Percentiles rank a stretch among this genome's conserved stretches.
These are phyloP conservation scores for Trametes cinnabarina DNA, from an alignment of 768 basidiomycete species.

Conservation along the genomic window DNA sequence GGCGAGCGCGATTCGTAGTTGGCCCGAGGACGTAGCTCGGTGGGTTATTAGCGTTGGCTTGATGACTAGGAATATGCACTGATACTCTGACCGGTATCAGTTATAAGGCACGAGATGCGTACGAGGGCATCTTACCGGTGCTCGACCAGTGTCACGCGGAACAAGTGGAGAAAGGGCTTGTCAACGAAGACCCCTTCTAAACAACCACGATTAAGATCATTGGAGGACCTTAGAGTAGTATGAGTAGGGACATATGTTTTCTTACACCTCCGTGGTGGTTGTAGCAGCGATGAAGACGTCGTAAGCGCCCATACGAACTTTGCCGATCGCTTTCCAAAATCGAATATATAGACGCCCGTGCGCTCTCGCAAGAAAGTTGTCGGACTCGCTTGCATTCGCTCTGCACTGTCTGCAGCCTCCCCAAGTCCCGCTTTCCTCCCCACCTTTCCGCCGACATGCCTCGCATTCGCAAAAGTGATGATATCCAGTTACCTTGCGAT, in stretches of 20 bases:
- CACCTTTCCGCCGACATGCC: constrained; percentile 44
- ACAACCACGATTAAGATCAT: too few species aligned
- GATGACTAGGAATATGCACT: not conserved
- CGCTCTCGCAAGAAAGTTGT: not conserved
- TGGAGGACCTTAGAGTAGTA: too few species aligned
- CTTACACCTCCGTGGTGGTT: too few species aligned
- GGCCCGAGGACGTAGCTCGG: constrained; percentile 59
- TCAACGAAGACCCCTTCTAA: constrained; percentile 13
- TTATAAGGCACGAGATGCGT: constrained; percentile 35
- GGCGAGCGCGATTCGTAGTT: constrained; percentile 61
- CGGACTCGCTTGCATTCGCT: not conserved
- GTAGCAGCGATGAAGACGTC: too few species aligned
- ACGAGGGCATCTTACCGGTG: constrained; percentile 35
- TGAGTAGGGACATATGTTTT: too few species aligned
- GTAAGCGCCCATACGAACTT: not conserved
- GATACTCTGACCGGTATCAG: constrained; percentile 1
- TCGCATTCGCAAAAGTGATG: constrained; percentile 66
- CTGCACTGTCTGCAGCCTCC: not conserved
- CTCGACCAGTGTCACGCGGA: constrained; percentile 36
- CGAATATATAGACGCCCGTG: not conserved
- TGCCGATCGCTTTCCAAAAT: not conserved
- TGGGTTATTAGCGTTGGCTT: constrained; percentile 34
- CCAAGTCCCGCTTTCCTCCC: not conserved
- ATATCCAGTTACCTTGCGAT: not conserved
- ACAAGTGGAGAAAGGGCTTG: constrained; percentile 30